phyloP scores from a whole-genome alignment of 2,329 filamentous ascomycete genomes.

The Penicillium hesseltinei region DNA sequence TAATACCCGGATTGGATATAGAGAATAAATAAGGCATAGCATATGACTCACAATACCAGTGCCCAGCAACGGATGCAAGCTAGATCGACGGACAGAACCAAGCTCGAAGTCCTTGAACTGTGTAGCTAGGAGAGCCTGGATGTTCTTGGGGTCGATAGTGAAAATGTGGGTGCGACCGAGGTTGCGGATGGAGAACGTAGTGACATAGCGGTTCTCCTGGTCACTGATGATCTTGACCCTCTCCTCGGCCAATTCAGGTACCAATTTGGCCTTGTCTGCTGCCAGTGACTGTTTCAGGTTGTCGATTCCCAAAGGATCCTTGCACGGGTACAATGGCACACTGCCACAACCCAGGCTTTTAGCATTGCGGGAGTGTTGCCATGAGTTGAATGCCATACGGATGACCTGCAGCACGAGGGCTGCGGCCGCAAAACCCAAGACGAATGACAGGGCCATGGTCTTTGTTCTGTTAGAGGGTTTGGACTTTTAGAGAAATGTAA shows the following conservation, averaged over 20 bases:
- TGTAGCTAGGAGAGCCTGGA: constrained; percentile 80
- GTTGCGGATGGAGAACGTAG: constrained; percentile 26
- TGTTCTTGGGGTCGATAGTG: constrained; percentile 55
- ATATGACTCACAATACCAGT: constrained; percentile 46
- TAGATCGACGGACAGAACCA: constrained; percentile 69
- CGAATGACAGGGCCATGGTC: constrained; percentile 20
- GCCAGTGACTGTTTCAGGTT: constrained; percentile 24
- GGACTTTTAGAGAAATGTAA: neutral
- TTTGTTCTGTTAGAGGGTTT: neutral
- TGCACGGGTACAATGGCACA: constrained; percentile 25
- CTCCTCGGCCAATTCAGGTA: constrained; percentile 22
- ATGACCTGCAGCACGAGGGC: constrained; percentile 26
- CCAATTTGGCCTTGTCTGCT: constrained; percentile 25
- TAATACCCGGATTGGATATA: neutral
- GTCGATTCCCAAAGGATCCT: constrained; percentile 28
- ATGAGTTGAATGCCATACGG: constrained; percentile 21
- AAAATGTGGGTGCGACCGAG: constrained; percentile 25
- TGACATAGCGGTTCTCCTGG: constrained; percentile 25
- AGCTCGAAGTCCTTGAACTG: constrained; percentile 85
- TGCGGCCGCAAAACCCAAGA: constrained; percentile 25
- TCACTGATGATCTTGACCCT: constrained; percentile 24
- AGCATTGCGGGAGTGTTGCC: constrained; percentile 29
- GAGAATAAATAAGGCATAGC: neutral
- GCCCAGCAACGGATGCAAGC: constrained; percentile 41
- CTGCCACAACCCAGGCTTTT: constrained; percentile 25